Percentiles rank a stretch among this genome's conserved stretches.
These are phyloP conservation scores for Helianthus annuus DNA, from an alignment of 129 eudicot genomes.

Conservation along the genomic window DNA sequence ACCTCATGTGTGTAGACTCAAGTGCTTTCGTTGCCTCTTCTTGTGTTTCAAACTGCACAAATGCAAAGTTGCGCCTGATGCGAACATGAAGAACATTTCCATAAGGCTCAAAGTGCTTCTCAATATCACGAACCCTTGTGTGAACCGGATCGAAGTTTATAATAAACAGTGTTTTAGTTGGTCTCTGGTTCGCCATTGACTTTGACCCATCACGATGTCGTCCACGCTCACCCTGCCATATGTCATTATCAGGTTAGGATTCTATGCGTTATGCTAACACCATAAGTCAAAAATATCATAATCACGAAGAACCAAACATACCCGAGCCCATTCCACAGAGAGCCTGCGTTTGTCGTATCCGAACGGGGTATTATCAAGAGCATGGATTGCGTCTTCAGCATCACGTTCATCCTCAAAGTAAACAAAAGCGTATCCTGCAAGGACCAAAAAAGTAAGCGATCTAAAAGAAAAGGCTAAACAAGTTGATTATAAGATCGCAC, in stretches of 20 bases:
- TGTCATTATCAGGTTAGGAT: neutral
- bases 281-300: neutral
- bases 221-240: constrained; percentile 84
- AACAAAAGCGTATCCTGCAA: constrained; percentile 91
- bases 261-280: neutral
- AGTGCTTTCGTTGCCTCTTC: constrained; percentile 94
- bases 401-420: constrained; percentile 97
- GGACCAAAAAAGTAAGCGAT: constrained; percentile 21
- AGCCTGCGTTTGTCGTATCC: constrained; percentile 83
- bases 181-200: constrained; percentile 65
- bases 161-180: constrained; percentile 91
- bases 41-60: constrained; percentile 92
- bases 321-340: constrained; percentile 97
- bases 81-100: constrained; percentile 90
- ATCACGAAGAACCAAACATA: constrained; percentile 16
- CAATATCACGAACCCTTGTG: constrained; percentile 69
- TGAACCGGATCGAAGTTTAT: constrained; percentile 84
- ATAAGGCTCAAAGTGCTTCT: constrained; percentile 80
- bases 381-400: constrained; percentile 86
- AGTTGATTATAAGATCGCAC: constrained; percentile 17
- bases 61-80: constrained; percentile 90
- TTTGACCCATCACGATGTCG: constrained; percentile 70
- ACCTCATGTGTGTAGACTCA: constrained; percentile 95
- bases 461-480: neutral
- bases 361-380: constrained; percentile 77